These are phyloP conservation scores for Lolium perenne DNA, from an alignment of 176 grass and related monocot species.

Conservation along the genomic window DNA sequence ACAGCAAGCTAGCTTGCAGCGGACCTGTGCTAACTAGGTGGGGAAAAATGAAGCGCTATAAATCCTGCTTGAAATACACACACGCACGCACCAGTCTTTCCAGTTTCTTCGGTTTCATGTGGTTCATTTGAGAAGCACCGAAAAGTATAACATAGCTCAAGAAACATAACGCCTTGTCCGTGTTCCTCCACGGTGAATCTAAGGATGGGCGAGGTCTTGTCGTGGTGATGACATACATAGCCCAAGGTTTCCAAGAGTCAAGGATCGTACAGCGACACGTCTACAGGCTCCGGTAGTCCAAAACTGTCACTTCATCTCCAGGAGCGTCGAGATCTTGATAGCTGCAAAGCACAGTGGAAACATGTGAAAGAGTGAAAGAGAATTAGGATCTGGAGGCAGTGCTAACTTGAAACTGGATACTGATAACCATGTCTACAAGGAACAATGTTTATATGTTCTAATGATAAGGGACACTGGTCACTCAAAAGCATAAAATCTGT, in stretches of 20 bases:
- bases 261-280: background rate
- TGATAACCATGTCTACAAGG: background rate
- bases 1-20: background rate
- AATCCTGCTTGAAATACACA: background rate
- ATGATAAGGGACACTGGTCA: background rate
- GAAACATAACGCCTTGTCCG: background rate
- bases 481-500: background rate
- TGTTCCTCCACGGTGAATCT: conserved; percentile 23
- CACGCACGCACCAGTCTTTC: background rate
- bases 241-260: conserved; percentile 15
- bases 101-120: conserved; percentile 16
- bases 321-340: conserved; percentile 77
- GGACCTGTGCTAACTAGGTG: background rate
- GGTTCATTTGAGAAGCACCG: conserved; percentile 36
- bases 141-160: background rate
- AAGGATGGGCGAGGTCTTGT: background rate
- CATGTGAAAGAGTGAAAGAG: background rate
- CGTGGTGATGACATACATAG: conserved; percentile 4
- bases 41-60: background rate
- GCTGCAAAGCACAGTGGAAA: conserved; percentile 35
- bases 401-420: background rate
- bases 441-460: background rate
- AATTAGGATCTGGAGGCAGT: background rate
- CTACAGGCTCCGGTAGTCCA: conserved; percentile 99
- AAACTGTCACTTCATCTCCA: conserved; percentile 96